Evolutionary conservation across 306 rosid species (phyloP).

Genomic region (Glycine soja): DNA sequence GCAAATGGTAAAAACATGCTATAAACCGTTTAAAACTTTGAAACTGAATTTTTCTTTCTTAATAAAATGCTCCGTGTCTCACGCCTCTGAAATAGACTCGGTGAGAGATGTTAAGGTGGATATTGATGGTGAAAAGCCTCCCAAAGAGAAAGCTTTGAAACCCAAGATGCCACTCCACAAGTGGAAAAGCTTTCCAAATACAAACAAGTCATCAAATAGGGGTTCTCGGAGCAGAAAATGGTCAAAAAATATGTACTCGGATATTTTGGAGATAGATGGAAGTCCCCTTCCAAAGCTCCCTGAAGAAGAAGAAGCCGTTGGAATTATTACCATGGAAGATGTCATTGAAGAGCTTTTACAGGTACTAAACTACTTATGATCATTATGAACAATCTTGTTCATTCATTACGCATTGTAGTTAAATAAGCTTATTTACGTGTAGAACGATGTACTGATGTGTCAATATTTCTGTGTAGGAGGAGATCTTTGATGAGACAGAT

Average conservation of each 20-base stretch:
- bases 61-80: conserved; percentile 11
- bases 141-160: conserved; percentile 66
- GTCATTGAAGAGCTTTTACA: conserved; percentile 95
- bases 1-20: conserved; percentile 58
- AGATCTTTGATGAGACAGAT: conserved; percentile 64
- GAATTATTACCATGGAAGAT: conserved; percentile 95
- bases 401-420: conserved; percentile 1
- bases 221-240: conserved; percentile 76
- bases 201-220: conserved; percentile 56
- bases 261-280: conserved; percentile 80
- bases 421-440: conserved; percentile 7
- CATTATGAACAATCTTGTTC: conserved; percentile 13
- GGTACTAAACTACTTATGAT: conserved; percentile 52
- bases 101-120: conserved; percentile 74
- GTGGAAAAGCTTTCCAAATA: conserved; percentile 81
- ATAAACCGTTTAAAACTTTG: conserved; percentile 1
- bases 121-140: conserved; percentile 73
- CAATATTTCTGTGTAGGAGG: conserved; percentile 51
- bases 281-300: conserved; percentile 77
- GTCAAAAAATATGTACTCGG: conserved; percentile 83
- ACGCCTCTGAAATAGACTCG: conserved; percentile 47
- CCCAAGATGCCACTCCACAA: conserved; percentile 72
- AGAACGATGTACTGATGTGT: conserved; percentile 27
- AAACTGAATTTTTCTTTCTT: conserved; percentile 1
- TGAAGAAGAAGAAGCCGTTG: conserved; percentile 87